Percentiles rank a stretch among this genome's conserved stretches.
Evolutionary conservation across 345 rosid genomes (phyloP).

Genomic region (Citrus hindsii): DNA sequence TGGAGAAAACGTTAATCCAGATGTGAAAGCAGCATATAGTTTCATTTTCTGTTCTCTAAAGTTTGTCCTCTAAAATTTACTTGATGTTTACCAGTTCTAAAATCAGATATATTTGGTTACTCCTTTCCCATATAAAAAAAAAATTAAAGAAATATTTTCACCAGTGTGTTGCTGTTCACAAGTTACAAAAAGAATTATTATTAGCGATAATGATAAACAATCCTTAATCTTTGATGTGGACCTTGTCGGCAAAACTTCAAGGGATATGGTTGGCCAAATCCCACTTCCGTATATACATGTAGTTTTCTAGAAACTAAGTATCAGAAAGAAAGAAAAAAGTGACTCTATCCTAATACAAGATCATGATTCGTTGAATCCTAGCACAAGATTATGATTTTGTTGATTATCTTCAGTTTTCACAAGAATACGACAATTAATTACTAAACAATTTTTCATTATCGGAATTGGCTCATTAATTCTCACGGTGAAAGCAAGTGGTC

Average conservation of each 20-base stretch:
- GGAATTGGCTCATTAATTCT: too few relatives aligned
- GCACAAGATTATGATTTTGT: neutral
- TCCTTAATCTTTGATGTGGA: neutral
- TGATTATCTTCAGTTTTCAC: neutral
- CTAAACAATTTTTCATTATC: too few relatives aligned
- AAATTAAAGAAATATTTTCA: neutral
- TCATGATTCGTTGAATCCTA: neutral
- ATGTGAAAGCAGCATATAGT: neutral
- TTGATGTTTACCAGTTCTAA: neutral
- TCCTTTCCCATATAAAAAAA: too few relatives aligned
- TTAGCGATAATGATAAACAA: slow-evolving; percentile 9
- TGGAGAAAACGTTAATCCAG: neutral
- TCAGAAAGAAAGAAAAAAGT: neutral
- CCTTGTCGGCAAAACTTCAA: neutral
- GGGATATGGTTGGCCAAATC: neutral
- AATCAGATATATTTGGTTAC: too few relatives aligned
- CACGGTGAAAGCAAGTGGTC: too few relatives aligned
- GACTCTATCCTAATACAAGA: neutral
- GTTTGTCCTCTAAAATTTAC: neutral
- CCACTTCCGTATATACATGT: too few relatives aligned
- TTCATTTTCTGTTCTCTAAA: neutral
- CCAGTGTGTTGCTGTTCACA: neutral
- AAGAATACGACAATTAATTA: neutral
- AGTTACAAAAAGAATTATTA: neutral
- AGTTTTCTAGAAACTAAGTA: neutral